Evolutionary conservation across 192 early-diverging fungal species (phyloP).

Genomic region (Backusella tuberculispora): DNA sequence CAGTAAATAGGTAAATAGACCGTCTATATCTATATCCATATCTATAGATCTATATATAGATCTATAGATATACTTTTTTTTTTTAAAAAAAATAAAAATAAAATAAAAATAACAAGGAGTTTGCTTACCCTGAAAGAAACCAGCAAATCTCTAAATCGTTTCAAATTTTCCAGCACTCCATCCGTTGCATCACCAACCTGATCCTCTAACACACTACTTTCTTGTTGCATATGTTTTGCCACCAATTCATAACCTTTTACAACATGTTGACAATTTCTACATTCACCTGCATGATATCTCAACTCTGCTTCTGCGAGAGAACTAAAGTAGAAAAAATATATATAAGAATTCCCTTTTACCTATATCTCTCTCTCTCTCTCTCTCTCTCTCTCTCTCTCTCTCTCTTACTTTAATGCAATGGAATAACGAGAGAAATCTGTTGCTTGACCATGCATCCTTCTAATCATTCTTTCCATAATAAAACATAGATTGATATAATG

Average conservation of each 20-base stretch:
- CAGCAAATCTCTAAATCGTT: constrained; percentile 66
- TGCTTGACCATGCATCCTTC: constrained; percentile 64
- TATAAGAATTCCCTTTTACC: not conserved
- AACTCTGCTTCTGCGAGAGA: constrained; percentile 58
- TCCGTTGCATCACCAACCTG: constrained; percentile 42
- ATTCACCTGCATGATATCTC: constrained; percentile 61
- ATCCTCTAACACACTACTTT: constrained; percentile 46
- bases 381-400: no score
- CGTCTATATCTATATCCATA: not conserved
- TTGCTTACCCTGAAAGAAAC: constrained; percentile 54
- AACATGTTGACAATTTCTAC: constrained; percentile 58
- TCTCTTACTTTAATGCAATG: constrained; percentile 57
- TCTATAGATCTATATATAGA: not conserved
- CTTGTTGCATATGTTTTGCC: constrained; percentile 49
- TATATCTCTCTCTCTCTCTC: no score
- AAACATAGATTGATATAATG: constrained; percentile 65
- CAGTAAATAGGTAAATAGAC: not conserved
- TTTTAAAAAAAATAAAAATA: no score
- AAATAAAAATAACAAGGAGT: not conserved
- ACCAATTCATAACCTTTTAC: constrained; percentile 55
- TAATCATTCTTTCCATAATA: constrained; percentile 64
- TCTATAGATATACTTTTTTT: no score
- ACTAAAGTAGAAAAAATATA: constrained; percentile 38
- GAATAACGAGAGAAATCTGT: constrained; percentile 63
- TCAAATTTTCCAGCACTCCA: constrained; percentile 63